These are phyloP conservation scores for Pseudocercospora eumusae DNA, from an alignment of 2,329 filamentous ascomycete genomes.

Conservation along the genomic window DNA sequence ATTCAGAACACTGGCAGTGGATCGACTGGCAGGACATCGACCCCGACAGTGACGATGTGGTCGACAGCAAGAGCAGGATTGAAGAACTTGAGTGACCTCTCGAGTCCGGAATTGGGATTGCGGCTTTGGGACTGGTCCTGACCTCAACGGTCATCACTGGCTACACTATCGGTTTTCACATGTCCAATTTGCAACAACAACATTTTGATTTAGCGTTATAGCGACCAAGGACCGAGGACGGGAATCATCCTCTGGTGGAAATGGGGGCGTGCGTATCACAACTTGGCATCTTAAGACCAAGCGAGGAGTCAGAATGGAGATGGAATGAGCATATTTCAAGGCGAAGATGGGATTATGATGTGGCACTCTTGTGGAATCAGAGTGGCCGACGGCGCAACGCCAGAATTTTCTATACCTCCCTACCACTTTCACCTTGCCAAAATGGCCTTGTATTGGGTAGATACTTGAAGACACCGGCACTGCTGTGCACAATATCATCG, in stretches of 20 bases:
- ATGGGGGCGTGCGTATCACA: conserved; percentile 9
- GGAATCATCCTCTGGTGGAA: not conserved
- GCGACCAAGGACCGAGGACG: conserved; percentile 16
- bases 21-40: conserved; percentile 34
- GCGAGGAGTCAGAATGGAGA: conserved; percentile 15
- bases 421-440: conserved; percentile 2
- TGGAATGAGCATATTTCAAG: conserved; percentile 7
- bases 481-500: not conserved
- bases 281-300: conserved; percentile 24
- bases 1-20: conserved; percentile 38
- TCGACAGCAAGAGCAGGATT: conserved; percentile 10
- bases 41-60: conserved; percentile 17
- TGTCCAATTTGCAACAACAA: conserved; percentile 23
- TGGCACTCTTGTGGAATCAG: conserved; percentile 1
- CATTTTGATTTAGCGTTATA: conserved; percentile 28
- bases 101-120: not conserved
- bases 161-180: conserved; percentile 25
- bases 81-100: conserved; percentile 15
- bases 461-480: not conserved
- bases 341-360: not conserved
- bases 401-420: conserved; percentile 10
- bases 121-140: conserved; percentile 7
- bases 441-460: conserved; percentile 9
- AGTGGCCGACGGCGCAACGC: conserved; percentile 19
- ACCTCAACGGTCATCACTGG: conserved; percentile 10